Percentiles rank a stretch among this genome's conserved stretches.
Conservation (phyloP, 352 stramenopile species). For the Pythium scleroteichum region DNA sequence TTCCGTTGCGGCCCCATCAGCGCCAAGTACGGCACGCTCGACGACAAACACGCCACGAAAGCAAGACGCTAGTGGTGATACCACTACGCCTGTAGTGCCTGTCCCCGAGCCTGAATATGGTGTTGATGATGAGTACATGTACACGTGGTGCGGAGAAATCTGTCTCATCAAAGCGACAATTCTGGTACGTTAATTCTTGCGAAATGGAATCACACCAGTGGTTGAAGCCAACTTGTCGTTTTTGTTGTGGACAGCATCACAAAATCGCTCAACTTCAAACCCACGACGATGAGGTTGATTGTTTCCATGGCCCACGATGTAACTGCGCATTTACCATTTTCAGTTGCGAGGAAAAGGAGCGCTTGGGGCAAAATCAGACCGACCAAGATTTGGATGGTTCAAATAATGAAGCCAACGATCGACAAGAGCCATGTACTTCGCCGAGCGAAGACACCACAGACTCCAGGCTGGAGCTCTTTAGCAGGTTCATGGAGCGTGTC, state of each 20-base stretch:
- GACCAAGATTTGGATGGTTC: neutral
- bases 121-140: conserved; percentile 54
- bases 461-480: conserved; percentile 16
- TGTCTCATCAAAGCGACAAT: conserved; percentile 49
- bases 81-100: neutral
- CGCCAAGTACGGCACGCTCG: conserved; percentile 33
- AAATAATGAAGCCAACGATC: neutral
- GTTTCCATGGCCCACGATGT: conserved; percentile 6
- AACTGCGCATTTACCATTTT: conserved; percentile 15
- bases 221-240: neutral
- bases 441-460: neutral
- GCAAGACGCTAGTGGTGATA: neutral
- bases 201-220: too few species aligned
- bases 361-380: neutral
- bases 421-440: too few species aligned
- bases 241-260: conserved; percentile 1
- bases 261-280: neutral
- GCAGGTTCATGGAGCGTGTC: conserved; percentile 41
- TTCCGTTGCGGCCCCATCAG: conserved; percentile 6
- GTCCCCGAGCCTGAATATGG: conserved; percentile 17
- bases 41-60: conserved; percentile 32
- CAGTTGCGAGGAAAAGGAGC: neutral
- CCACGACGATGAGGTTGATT: conserved; percentile 9
- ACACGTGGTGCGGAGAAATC: conserved; percentile 61
- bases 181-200: neutral